Conservation (phyloP, 2,329 filamentous ascomycete genomes). For the Fusarium buxicola region DNA sequence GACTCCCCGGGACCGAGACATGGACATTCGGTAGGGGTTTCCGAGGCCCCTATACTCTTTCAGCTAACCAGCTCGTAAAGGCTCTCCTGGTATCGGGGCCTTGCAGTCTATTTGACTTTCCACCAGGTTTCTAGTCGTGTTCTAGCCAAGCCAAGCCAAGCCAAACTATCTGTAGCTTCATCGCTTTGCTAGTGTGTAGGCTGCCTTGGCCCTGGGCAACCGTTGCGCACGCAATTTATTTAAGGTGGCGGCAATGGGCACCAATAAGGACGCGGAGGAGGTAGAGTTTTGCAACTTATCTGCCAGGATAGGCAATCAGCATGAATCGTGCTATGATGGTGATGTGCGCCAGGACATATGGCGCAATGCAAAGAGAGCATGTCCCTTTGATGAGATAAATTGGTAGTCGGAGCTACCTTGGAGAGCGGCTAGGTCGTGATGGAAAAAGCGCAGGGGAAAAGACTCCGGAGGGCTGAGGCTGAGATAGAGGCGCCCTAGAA, state of each 20-base stretch:
- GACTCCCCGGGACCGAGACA: background rate
- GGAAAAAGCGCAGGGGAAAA: background rate
- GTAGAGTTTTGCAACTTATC: background rate
- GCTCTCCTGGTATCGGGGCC: constrained; percentile 2
- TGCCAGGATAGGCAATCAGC: constrained; percentile 6
- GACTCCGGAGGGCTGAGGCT: constrained; percentile 3
- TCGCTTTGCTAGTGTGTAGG: constrained; percentile 5
- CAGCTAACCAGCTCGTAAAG: constrained; percentile 10
- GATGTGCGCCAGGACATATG: background rate
- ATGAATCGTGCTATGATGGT: constrained; percentile 18
- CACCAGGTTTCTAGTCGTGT: constrained; percentile 30
- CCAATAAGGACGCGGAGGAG: background rate
- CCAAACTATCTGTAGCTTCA: constrained; percentile 1
- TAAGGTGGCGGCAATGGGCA: background rate
- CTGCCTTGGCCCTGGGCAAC: background rate
- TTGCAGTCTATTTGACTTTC: constrained; percentile 11
- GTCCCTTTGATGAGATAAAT: background rate
- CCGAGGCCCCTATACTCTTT: background rate
- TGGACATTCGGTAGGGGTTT: background rate
- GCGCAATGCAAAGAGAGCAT: background rate
- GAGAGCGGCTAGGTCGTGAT: background rate
- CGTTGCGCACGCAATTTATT: constrained; percentile 8
- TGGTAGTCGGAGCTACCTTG: background rate
- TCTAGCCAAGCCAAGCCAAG: constrained; percentile 23
- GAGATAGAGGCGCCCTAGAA: constrained; percentile 24